These are phyloP conservation scores for Phytopythium aichiense DNA, from an alignment of 352 stramenopile species.

Conservation along the genomic window DNA sequence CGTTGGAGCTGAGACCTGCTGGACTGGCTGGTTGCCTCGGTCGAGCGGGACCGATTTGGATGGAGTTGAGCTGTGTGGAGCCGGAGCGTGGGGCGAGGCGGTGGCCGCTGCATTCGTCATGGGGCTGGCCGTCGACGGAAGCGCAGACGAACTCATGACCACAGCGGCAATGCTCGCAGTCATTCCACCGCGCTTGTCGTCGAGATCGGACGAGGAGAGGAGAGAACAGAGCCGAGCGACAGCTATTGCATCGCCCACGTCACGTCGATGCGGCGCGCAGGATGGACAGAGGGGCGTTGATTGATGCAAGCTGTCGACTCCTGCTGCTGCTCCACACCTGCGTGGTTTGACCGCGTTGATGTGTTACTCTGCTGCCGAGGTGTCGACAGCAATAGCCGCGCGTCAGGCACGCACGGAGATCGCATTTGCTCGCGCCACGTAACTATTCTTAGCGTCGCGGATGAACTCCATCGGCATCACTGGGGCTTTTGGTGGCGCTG, in stretches of 20 bases:
- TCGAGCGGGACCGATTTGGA: neutral
- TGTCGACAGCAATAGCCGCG: neutral
- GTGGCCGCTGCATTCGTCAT: neutral
- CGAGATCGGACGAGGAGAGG: neutral
- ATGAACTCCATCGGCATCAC: neutral
- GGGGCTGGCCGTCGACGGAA: neutral
- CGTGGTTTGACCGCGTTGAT: neutral
- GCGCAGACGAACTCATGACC: slow-evolving; percentile 5
- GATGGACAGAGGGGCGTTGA: neutral
- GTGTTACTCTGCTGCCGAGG: neutral
- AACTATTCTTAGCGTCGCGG: neutral
- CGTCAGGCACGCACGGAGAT: neutral
- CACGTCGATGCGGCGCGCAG: neutral
- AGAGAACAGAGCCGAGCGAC: neutral
- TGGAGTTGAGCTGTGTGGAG: neutral
- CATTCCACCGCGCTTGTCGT: slow-evolving; percentile 1
- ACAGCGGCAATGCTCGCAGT: slow-evolving; percentile 6
- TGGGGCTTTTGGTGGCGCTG: slow-evolving; percentile 8
- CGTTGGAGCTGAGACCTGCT: neutral
- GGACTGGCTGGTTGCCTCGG: neutral
- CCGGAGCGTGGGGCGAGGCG: neutral
- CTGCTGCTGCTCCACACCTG: neutral
- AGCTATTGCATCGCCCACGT: neutral
- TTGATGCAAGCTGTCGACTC: neutral
- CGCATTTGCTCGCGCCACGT: neutral